Evolutionary conservation across 176 grass and related monocot species (phyloP).

Genomic region (Triticum aestivum): DNA sequence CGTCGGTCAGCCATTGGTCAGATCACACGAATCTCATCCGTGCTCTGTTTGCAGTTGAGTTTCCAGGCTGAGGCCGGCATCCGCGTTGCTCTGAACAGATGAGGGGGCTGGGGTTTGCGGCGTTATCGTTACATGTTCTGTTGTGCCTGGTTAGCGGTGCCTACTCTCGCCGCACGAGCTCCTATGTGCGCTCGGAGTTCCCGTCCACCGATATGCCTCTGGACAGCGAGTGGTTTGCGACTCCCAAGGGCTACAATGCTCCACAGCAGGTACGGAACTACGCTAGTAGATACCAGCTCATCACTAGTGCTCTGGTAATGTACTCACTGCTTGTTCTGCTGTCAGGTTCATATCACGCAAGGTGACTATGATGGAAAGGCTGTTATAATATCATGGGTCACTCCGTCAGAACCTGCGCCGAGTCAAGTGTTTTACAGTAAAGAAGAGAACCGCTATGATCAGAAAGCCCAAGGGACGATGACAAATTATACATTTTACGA

Average conservation of each 20-base stretch:
- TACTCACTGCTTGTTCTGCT: slow-evolving; percentile 7
- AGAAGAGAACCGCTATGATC: slow-evolving; percentile 56
- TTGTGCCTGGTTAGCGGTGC: slow-evolving; percentile 37
- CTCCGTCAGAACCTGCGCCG: slow-evolving; percentile 54
- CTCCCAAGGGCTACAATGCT: slow-evolving; percentile 78
- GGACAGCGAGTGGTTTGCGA: slow-evolving; percentile 64
- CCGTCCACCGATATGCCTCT: slow-evolving; percentile 85
- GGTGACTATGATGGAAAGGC: slow-evolving; percentile 97
- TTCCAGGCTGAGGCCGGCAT: slow-evolving; percentile 29
- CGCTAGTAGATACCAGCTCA: no score
- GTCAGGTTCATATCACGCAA: slow-evolving; percentile 93
- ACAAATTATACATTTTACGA: slow-evolving; percentile 90
- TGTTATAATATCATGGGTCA: slow-evolving; percentile 88
- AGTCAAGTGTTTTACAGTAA: slow-evolving; percentile 77
- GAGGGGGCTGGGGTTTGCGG: slow-evolving; percentile 24
- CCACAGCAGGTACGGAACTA: slow-evolving; percentile 70
- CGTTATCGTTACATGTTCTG: slow-evolving; percentile 42
- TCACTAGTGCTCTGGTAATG: not conserved
- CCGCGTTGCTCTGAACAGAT: slow-evolving; percentile 28
- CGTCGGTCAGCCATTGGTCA: not conserved
- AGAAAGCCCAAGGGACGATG: slow-evolving; percentile 56
- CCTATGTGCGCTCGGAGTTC: slow-evolving; percentile 65
- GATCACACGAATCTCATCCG: not conserved
- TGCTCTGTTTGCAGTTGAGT: not conserved
- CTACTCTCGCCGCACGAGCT: slow-evolving; percentile 65